Conservation (phyloP, 164 flowering plant species). For the Umbellularia californica region DNA sequence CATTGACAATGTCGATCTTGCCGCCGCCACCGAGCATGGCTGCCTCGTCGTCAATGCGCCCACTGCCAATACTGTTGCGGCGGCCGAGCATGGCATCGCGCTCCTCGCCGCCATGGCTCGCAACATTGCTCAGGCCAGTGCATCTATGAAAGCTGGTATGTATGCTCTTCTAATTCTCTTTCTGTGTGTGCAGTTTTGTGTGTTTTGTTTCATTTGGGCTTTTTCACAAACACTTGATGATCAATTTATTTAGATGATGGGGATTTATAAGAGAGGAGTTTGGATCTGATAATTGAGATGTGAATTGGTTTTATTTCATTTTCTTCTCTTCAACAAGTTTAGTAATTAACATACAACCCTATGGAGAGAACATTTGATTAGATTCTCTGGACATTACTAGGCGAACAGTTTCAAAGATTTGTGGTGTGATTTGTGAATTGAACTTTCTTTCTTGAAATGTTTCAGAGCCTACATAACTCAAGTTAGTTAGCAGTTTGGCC, state of each 20-base stretch:
- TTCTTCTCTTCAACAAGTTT: no score
- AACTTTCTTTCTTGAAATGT: not conserved
- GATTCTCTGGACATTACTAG: no score
- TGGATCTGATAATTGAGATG: no score
- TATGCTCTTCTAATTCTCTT: not conserved
- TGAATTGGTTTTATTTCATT: no score
- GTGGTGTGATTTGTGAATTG: no score
- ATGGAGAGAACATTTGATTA: no score
- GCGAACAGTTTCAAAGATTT: no score
- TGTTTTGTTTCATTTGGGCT: not conserved
- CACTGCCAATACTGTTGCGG: conserved; percentile 75
- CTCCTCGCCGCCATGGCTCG: conserved; percentile 72
- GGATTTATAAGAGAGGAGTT: no score
- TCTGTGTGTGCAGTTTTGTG: no score
- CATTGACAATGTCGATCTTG: conserved; percentile 82
- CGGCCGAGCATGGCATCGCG: conserved; percentile 86
- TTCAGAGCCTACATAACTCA: not conserved
- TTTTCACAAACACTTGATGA: not conserved
- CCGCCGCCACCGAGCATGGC: conserved; percentile 78
- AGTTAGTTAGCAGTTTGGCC: not conserved
- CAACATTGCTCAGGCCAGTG: conserved; percentile 79
- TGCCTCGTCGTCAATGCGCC: conserved; percentile 88
- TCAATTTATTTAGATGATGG: no score
- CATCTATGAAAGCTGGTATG: conserved; percentile 73
- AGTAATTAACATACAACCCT: no score